These are phyloP conservation scores for Colletotrichum lindemuthianum DNA, from an alignment of 2,329 filamentous ascomycete species.

Conservation along the genomic window DNA sequence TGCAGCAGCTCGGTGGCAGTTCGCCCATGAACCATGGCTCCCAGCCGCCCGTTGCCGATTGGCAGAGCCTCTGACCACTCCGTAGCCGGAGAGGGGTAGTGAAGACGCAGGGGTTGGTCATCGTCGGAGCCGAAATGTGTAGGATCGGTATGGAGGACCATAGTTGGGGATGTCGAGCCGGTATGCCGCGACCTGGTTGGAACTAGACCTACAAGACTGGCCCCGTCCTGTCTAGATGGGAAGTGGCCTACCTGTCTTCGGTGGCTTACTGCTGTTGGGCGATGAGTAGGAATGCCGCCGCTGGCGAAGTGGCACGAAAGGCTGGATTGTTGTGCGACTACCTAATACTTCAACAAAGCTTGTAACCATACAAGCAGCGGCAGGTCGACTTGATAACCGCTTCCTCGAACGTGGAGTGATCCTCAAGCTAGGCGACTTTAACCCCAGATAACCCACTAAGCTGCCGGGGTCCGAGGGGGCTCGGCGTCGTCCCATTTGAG, in stretches of 20 bases:
- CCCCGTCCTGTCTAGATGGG: not conserved
- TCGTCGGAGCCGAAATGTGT: constrained; percentile 6
- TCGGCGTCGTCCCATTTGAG: constrained; percentile 31
- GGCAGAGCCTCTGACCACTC: constrained; percentile 48
- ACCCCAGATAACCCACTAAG: constrained; percentile 33
- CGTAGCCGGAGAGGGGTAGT: constrained; percentile 43
- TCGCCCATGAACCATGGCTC: constrained; percentile 52
- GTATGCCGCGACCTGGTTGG: constrained; percentile 11
- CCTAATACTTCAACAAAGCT: too few relatives aligned
- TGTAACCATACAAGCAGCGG: too few relatives aligned
- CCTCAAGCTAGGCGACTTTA: constrained; percentile 13
- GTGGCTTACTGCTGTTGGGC: too few relatives aligned
- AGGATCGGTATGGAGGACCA: too few relatives aligned
- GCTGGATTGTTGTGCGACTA: too few relatives aligned
- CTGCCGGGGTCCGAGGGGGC: constrained; percentile 6
- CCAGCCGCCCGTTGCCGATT: constrained; percentile 55
- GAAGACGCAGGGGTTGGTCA: constrained; percentile 36
- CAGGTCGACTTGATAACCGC: too few relatives aligned
- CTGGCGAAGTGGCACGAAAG: too few relatives aligned
- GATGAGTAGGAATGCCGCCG: too few relatives aligned
- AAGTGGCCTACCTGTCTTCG: too few relatives aligned
- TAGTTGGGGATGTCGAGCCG: constrained; percentile 27
- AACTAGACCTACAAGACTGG: too few relatives aligned
- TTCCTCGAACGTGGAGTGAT: not conserved
- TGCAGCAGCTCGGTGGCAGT: constrained; percentile 48